phyloP scores from a whole-genome alignment of 352 stramenopile species.

The Phytophthora nicotianae region DNA sequence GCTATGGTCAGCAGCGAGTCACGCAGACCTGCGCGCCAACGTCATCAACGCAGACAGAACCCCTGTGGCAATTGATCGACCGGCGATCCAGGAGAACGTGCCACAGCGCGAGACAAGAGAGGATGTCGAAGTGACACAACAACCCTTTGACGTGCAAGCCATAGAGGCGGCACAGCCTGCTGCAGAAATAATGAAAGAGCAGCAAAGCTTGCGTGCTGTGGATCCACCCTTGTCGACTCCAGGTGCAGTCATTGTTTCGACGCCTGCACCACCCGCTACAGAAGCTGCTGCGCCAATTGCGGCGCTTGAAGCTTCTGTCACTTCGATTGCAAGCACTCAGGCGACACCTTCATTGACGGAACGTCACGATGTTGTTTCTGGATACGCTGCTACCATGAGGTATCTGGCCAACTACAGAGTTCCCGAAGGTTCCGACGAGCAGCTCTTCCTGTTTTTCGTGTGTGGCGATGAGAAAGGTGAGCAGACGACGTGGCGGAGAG shows the following conservation, averaged over 20 bases:
- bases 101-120: conserved; percentile 6
- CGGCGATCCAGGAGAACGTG: conserved; percentile 7
- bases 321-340: conserved; percentile 1
- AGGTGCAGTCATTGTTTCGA: conserved; percentile 10
- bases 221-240: conserved; percentile 14
- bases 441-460: conserved; percentile 75
- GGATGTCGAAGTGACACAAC: background rate
- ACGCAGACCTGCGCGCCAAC: conserved; percentile 34
- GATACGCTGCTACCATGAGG: conserved; percentile 54
- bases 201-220: conserved; percentile 20
- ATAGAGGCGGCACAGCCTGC: background rate
- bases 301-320: conserved; percentile 1
- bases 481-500: conserved; percentile 45
- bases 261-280: background rate
- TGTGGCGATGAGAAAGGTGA: conserved; percentile 62
- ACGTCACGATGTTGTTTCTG: conserved; percentile 53
- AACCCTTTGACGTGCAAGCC: background rate
- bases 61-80: conserved; percentile 4
- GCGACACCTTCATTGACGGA: conserved; percentile 25
- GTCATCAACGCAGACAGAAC: conserved; percentile 21
- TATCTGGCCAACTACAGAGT: conserved; percentile 56
- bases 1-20: conserved; percentile 28
- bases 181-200: background rate
- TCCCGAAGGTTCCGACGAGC: conserved; percentile 34
- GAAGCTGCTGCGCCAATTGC: background rate